Percentiles rank a stretch among this genome's conserved stretches.
Conservation (phyloP, 2,329 filamentous ascomycete species). For the Phialophora tarda region DNA sequence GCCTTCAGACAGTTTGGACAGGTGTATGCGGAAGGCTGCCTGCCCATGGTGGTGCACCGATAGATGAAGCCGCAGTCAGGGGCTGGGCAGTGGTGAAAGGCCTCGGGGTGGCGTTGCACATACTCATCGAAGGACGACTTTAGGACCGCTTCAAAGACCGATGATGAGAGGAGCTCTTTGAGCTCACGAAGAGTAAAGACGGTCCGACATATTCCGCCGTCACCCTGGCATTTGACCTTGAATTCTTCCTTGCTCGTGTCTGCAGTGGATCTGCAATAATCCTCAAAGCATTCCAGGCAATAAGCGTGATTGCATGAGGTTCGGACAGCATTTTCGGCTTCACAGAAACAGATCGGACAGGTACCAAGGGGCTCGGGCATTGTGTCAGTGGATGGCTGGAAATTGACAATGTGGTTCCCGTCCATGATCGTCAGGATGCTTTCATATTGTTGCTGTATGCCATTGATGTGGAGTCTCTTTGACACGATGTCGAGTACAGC, state of each 20-base stretch:
- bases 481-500: slow-evolving; percentile 36
- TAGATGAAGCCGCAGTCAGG: slow-evolving; percentile 54
- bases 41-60: slow-evolving; percentile 39
- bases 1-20: slow-evolving; percentile 47
- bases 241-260: slow-evolving; percentile 33
- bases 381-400: slow-evolving; percentile 3
- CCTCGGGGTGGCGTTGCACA: slow-evolving; percentile 43
- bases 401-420: slow-evolving; percentile 24
- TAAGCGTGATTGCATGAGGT: slow-evolving; percentile 65
- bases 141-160: slow-evolving; percentile 48
- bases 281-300: slow-evolving; percentile 63
- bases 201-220: slow-evolving; percentile 33
- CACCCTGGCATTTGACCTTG: slow-evolving; percentile 37
- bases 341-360: slow-evolving; percentile 38
- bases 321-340: slow-evolving; percentile 35
- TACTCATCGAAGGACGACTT: slow-evolving; percentile 47
- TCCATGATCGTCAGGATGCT: slow-evolving; percentile 31
- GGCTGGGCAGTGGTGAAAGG: slow-evolving; percentile 51
- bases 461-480: slow-evolving; percentile 34
- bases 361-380: slow-evolving; percentile 9
- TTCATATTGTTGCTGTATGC: slow-evolving; percentile 35
- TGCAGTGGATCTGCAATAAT: slow-evolving; percentile 40
- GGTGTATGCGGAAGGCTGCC: slow-evolving; percentile 37
- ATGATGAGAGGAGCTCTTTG: slow-evolving; percentile 42
- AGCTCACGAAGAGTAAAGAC: slow-evolving; percentile 37